These are phyloP conservation scores for Colletotrichum karsti DNA, from an alignment of 2,329 filamentous ascomycete species.

Conservation along the genomic window DNA sequence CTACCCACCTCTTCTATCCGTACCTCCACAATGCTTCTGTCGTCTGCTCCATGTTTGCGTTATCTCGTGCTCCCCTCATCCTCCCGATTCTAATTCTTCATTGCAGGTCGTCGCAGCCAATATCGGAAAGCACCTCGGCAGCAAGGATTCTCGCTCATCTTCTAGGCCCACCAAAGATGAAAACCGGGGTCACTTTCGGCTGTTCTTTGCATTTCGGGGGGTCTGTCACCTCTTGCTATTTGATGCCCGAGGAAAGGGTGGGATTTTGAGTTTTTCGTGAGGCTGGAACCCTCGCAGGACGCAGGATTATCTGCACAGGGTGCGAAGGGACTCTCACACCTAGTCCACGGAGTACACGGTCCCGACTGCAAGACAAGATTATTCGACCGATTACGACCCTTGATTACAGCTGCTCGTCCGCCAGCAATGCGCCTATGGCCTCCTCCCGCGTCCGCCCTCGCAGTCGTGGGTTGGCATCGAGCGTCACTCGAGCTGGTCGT, in stretches of 20 bases:
- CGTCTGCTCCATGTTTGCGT: background rate
- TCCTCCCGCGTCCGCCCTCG: background rate
- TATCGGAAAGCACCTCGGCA: constrained; percentile 13
- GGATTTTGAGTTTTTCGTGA: constrained; percentile 28
- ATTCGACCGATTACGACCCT: constrained; percentile 20
- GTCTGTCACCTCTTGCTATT: constrained; percentile 17
- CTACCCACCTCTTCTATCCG: background rate
- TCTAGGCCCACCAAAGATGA: constrained; percentile 2
- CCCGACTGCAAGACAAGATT: background rate
- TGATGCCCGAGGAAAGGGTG: constrained; percentile 19
- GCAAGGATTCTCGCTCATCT: constrained; percentile 5
- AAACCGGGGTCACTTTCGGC: constrained; percentile 19
- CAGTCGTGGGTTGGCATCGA: background rate
- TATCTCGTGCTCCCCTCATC: background rate
- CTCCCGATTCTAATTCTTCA: background rate
- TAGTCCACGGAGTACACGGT: background rate
- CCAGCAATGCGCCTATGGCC: constrained; percentile 4
- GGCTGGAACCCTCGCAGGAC: constrained; percentile 22
- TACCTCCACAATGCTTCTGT: background rate
- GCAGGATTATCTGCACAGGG: constrained; percentile 16
- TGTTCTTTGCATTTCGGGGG: constrained; percentile 17
- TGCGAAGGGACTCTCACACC: background rate
- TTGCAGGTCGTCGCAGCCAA: constrained; percentile 6
- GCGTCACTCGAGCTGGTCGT: background rate
- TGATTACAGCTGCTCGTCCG: background rate